Conservation (phyloP, 2,329 filamentous ascomycete genomes). For the Hymenoscyphus salicellus region DNA sequence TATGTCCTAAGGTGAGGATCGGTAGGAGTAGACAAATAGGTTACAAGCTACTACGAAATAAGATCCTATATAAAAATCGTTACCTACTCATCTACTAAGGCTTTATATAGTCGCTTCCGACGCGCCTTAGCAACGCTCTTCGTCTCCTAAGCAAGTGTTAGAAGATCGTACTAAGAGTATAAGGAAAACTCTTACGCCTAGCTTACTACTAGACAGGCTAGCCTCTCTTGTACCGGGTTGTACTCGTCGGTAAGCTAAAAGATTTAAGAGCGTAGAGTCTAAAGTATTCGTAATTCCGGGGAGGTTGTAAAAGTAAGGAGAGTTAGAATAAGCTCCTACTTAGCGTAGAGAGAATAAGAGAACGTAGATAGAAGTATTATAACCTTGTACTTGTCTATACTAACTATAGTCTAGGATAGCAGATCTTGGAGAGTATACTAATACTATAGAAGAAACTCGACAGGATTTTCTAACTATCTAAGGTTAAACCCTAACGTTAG, state of each 20-base stretch:
- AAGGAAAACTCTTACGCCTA: neutral
- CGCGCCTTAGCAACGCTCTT: neutral
- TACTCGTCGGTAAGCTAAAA: conserved; percentile 1
- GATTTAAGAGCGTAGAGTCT: neutral
- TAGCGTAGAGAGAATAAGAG: conserved; percentile 25
- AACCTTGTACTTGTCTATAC: conserved; percentile 30
- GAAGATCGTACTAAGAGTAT: conserved; percentile 13
- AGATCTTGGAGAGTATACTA: conserved; percentile 29
- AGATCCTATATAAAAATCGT: neutral
- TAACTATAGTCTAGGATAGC: conserved; percentile 15
- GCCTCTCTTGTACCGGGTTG: neutral
- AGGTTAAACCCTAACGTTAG: conserved; percentile 19
- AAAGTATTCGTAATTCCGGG: conserved; percentile 16
- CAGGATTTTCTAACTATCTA: conserved; percentile 20
- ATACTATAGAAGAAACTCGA: conserved; percentile 18
- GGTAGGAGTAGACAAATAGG: neutral
- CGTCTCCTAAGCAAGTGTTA: neutral
- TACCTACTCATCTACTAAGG: neutral
- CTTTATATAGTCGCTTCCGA: neutral
- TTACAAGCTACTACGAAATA: neutral
- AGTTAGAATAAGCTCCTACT: conserved; percentile 30
- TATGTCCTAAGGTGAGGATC: neutral
- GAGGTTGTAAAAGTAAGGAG: conserved; percentile 35
- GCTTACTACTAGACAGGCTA: neutral
- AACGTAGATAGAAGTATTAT: conserved; percentile 34